Evolutionary conservation across 352 stramenopile genomes (phyloP).

Genomic region (Phytophthora ohioensis): DNA sequence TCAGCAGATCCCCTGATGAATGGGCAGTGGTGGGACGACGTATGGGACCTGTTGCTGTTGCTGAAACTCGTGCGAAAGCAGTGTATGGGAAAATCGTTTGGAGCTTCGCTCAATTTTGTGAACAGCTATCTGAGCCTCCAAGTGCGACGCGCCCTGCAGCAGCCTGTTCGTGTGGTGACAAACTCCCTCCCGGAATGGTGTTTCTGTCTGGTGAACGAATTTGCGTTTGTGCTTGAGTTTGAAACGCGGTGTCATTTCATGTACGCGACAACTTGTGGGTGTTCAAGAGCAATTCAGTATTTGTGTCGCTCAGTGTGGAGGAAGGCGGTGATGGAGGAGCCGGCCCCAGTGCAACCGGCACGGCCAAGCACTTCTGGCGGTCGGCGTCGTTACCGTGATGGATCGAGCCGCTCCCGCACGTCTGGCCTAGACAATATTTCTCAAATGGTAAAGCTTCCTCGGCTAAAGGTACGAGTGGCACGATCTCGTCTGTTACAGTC

Average conservation of each 20-base stretch:
- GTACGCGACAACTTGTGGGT: conserved; percentile 72
- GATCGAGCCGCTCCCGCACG: conserved; percentile 42
- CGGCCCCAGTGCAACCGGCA: conserved; percentile 11
- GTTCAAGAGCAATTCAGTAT: conserved; percentile 75
- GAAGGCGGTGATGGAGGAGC: conserved; percentile 61
- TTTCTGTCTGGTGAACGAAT: conserved; percentile 60
- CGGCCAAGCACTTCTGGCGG: conserved; percentile 17
- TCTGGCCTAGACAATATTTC: conserved; percentile 58
- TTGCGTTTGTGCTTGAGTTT: conserved; percentile 72
- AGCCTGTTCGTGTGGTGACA: conserved; percentile 72
- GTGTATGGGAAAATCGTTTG: conserved; percentile 17
- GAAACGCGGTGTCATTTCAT: conserved; percentile 74
- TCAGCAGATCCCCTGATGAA: not conserved
- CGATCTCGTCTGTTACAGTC: conserved; percentile 69
- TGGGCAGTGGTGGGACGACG: conserved; percentile 61
- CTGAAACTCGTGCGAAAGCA: conserved; percentile 54
- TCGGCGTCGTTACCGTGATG: conserved; percentile 50
- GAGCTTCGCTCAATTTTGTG: conserved; percentile 42
- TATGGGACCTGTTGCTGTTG: conserved; percentile 65
- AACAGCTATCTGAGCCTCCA: conserved; percentile 72
- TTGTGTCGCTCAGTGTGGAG: conserved; percentile 77
- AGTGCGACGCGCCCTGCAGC: conserved; percentile 60
- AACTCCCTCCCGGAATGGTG: conserved; percentile 68
- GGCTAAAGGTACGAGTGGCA: conserved; percentile 78
- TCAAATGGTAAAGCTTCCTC: conserved; percentile 78